A percentile compares a stretch with the other conserved stretches of the same genome.
Evolutionary conservation across 495 filamentous ascomycete genomes (phyloP).

Genomic region (Venustampulla echinocandica): DNA sequence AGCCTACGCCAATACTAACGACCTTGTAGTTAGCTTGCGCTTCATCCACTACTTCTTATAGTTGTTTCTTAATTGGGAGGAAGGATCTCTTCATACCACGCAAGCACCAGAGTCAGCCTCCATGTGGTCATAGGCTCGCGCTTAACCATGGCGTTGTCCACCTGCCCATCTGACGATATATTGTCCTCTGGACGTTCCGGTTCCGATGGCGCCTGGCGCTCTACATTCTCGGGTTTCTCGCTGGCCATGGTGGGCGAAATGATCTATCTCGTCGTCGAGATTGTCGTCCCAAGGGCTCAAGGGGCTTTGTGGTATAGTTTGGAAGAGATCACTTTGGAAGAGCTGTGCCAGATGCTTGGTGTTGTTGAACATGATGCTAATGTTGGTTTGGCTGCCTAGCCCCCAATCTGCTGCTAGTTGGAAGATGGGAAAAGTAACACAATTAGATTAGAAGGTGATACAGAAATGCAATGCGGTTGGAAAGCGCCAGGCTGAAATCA

Average conservation of each 20-base stretch:
- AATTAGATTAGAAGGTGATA: no score
- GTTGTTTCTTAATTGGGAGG: neutral
- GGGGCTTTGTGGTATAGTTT: neutral
- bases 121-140: neutral
- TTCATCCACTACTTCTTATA: neutral
- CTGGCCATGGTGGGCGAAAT: neutral
- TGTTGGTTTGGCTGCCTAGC: no score
- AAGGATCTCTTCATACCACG: neutral
- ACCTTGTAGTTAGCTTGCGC: neutral
- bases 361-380: no score
- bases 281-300: neutral
- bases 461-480: no score
- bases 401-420: no score
- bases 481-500: no score
- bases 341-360: no score
- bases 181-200: neutral
- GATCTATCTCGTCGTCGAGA: neutral
- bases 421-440: no score
- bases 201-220: neutral
- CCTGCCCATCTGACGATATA: neutral
- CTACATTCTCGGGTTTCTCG: neutral
- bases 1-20: neutral
- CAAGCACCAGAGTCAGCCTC: neutral
- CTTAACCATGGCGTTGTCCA: neutral
- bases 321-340: neutral